Conservation (phyloP, 148 eudicot species). For the Mesembryanthemum crystallinum region DNA sequence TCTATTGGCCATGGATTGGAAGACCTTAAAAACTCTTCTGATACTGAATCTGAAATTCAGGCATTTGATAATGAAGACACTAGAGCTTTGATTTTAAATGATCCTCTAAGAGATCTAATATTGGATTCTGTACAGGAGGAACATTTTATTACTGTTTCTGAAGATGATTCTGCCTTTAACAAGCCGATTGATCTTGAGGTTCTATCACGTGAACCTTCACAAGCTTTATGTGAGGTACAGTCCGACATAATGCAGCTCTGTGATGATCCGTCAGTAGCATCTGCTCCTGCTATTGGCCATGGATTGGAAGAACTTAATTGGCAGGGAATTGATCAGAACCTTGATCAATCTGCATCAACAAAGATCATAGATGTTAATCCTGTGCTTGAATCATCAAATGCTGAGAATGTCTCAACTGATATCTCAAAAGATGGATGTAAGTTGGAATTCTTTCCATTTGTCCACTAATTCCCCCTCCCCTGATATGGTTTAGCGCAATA, state of each 20-base stretch:
- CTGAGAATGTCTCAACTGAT: constrained; percentile 22
- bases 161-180: constrained; percentile 30
- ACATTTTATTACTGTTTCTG: constrained; percentile 31
- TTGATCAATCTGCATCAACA: constrained; percentile 22
- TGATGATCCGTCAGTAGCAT: constrained; percentile 20
- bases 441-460: constrained; percentile 24
- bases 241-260: constrained; percentile 23
- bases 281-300: constrained; percentile 40
- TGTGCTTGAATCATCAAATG: constrained; percentile 34
- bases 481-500: neutral
- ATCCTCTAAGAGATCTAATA: constrained; percentile 28
- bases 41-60: constrained; percentile 58
- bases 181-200: constrained; percentile 32
- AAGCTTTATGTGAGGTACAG: constrained; percentile 31
- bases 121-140: constrained; percentile 32
- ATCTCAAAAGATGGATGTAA: constrained; percentile 39
- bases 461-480: neutral
- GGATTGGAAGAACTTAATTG: constrained; percentile 62
- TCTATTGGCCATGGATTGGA: constrained; percentile 52
- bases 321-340: constrained; percentile 38
- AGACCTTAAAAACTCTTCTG: constrained; percentile 71
- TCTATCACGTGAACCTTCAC: constrained; percentile 31
- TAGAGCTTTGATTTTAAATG: constrained; percentile 25
- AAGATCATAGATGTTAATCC: constrained; percentile 25
- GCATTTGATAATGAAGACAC: constrained; percentile 41